phyloP scores from a whole-genome alignment of 2,329 filamentous ascomycete genomes.

The Herpotrichia juniperi region DNA sequence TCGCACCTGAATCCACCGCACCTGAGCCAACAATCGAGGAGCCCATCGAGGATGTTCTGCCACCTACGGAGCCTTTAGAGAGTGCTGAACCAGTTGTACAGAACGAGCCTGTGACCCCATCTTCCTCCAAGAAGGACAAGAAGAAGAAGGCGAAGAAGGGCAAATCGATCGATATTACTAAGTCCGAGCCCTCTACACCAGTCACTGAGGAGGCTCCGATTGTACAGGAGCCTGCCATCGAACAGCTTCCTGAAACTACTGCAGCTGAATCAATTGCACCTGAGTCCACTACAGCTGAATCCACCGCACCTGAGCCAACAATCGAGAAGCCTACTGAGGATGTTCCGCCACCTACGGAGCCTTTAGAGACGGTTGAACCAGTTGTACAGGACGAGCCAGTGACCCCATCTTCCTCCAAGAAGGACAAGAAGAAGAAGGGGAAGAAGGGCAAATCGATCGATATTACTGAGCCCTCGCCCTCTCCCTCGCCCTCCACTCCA shows the following conservation, averaged over 20 bases:
- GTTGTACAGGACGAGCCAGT: constrained; percentile 6
- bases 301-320: not conserved
- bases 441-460: not conserved
- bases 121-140: not conserved
- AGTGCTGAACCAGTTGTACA: constrained; percentile 5
- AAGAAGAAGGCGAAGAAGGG: constrained; percentile 1
- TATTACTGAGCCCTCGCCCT: not conserved
- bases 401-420: constrained; percentile 22
- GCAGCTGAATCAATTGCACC: too few species aligned
- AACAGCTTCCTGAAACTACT: too few species aligned
- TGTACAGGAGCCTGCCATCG: not conserved
- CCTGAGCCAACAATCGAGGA: not conserved
- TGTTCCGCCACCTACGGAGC: constrained; percentile 1
- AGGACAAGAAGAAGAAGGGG: constrained; percentile 15
- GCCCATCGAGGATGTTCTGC: constrained; percentile 4
- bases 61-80: not conserved
- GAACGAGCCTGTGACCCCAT: not conserved
- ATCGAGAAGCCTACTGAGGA: not conserved
- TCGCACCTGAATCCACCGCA: not conserved
- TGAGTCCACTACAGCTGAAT: not conserved
- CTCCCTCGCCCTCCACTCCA: too few species aligned
- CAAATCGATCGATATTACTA: not conserved
- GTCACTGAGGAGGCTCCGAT: not conserved
- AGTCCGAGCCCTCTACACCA: not conserved
- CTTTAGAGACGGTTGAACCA: not conserved